Evolutionary conservation across 148 eudicot species (phyloP).

Genomic region (Mesembryanthemum crystallinum): DNA sequence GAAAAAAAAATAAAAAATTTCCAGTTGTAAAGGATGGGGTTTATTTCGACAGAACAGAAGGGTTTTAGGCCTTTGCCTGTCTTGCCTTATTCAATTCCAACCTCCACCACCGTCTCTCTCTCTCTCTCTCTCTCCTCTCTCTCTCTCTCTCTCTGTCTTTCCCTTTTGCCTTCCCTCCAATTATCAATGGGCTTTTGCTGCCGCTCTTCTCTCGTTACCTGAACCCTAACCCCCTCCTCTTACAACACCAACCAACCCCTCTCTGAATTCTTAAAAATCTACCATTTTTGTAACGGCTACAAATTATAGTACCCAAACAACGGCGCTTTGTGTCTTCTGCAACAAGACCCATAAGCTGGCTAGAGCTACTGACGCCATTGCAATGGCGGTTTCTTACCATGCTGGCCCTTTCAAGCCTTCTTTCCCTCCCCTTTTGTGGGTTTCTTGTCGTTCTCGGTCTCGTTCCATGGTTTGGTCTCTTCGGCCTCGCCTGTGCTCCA

Average conservation of each 20-base stretch:
- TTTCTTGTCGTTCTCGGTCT: conserved; percentile 32
- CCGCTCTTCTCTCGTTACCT: background rate
- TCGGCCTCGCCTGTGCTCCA: conserved; percentile 20
- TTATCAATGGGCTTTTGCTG: background rate
- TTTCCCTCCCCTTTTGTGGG: conserved; percentile 43
- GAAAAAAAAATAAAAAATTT: no score
- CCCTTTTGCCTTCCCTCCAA: background rate
- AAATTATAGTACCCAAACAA: conserved; percentile 30
- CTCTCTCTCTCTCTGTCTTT: background rate
- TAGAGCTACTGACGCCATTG: conserved; percentile 36
- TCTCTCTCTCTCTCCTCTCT: background rate
- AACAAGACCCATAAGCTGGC: conserved; percentile 39
- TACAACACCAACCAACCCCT: no score
- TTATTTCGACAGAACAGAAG: background rate
- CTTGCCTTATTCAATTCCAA: background rate
- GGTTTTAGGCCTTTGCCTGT: background rate
- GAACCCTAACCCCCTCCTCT: background rate
- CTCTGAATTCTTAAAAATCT: background rate
- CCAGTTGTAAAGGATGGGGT: no score
- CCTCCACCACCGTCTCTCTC: background rate
- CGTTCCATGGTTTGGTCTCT: conserved; percentile 8
- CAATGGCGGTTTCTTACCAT: conserved; percentile 45
- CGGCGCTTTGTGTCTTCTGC: conserved; percentile 43
- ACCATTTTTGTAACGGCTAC: background rate
- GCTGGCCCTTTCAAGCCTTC: conserved; percentile 37